phyloP scores from a whole-genome alignment of 208 protist species.

The Wallacemonas collosoma region DNA sequence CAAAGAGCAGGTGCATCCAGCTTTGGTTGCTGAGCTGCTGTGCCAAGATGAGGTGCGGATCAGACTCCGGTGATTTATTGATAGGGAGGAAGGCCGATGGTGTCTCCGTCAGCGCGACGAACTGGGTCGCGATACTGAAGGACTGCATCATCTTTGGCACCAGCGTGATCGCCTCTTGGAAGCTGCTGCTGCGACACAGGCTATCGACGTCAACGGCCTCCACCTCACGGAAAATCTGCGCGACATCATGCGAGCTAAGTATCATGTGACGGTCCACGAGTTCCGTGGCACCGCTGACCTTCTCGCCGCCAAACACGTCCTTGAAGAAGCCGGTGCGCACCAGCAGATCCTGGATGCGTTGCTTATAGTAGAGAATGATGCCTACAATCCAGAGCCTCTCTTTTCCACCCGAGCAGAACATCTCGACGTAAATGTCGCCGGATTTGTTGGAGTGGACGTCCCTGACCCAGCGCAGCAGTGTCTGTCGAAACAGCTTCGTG shows the following conservation, averaged over 20 bases:
- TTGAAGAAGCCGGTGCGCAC: constrained; percentile 13
- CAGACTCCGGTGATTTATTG: not conserved
- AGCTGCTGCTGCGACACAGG: constrained; percentile 2
- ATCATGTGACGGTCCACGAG: constrained; percentile 4
- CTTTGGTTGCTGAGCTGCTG: constrained; percentile 3
- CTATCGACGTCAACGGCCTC: constrained; percentile 11
- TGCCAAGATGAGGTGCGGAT: not conserved
- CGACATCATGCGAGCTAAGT: not conserved
- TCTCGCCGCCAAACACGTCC: constrained; percentile 1
- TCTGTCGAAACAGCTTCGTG: constrained; percentile 23
- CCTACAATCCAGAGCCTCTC: constrained; percentile 3
- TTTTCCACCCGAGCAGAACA: constrained; percentile 3
- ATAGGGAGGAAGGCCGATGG: not conserved
- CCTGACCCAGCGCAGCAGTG: constrained; percentile 26
- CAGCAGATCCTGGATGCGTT: not conserved
- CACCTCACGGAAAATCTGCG: constrained; percentile 6
- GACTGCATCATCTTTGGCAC: not conserved
- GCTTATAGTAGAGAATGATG: constrained; percentile 8
- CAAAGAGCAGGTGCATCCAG: constrained; percentile 10
- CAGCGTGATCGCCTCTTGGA: not conserved
- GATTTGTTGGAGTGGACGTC: not conserved
- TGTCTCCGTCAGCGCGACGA: not conserved
- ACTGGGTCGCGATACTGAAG: constrained; percentile 1
- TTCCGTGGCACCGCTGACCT: not conserved
- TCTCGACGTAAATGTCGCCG: constrained; percentile 14